These are phyloP conservation scores for Schoenoplectus triqueter DNA, from an alignment of 202 grass and related monocot genomes.

Conservation along the genomic window DNA sequence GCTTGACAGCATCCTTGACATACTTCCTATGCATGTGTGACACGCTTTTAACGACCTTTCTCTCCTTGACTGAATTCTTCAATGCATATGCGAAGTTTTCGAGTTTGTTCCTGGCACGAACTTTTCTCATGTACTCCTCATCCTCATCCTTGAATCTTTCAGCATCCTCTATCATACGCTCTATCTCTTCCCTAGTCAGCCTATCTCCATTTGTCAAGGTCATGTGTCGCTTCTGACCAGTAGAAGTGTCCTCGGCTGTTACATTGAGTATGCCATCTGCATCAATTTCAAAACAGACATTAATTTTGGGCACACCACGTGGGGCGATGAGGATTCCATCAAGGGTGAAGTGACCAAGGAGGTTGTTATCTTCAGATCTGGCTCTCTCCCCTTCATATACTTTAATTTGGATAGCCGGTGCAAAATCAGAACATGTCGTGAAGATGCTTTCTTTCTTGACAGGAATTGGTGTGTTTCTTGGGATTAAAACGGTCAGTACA, in stretches of 20 bases:
- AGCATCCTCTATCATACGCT: slow-evolving; percentile 15
- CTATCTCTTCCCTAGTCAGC: slow-evolving; percentile 23
- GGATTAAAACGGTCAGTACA: background rate
- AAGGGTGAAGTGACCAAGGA: slow-evolving; percentile 19
- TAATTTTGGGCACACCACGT: background rate
- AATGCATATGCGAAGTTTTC: slow-evolving; percentile 31
- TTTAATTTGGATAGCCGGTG: background rate
- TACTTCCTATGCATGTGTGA: background rate
- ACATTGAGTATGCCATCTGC: slow-evolving; percentile 31
- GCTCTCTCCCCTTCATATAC: slow-evolving; percentile 35
- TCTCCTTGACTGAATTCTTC: slow-evolving; percentile 25
- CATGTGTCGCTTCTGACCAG: background rate
- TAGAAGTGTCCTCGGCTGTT: background rate
- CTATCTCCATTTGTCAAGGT: background rate
- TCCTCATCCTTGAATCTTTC: slow-evolving; percentile 38
- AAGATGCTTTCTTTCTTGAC: background rate
- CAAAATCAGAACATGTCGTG: background rate
- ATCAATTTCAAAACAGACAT: slow-evolving; percentile 15
- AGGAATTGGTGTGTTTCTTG: slow-evolving; percentile 12
- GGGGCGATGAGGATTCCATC: background rate
- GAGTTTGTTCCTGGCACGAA: slow-evolving; percentile 29
- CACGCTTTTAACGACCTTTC: background rate
- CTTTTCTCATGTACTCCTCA: slow-evolving; percentile 31
- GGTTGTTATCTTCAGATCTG: slow-evolving; percentile 24
- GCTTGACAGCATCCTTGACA: background rate